Percentiles rank a stretch among this genome's conserved stretches.
Conservation (phyloP, 371 early-diverging fungal species). For the Mucor lusitanicus region DNA sequence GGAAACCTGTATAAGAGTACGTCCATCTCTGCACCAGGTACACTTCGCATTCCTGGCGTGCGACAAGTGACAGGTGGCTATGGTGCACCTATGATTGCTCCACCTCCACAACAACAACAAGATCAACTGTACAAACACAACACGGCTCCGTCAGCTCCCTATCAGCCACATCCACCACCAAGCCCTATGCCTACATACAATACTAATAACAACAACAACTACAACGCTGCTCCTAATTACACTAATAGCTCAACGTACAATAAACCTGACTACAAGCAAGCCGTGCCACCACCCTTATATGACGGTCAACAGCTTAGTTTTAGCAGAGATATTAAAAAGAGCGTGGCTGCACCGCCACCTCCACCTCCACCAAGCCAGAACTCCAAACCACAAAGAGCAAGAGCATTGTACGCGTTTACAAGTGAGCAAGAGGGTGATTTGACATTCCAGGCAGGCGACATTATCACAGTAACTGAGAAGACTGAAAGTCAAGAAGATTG, state of each 20-base stretch:
- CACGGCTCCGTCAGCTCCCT: not conserved
- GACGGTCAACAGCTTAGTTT: slow-evolving; percentile 2
- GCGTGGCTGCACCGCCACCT: slow-evolving; percentile 13
- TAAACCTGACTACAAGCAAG: not conserved
- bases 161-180: not conserved
- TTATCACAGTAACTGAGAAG: slow-evolving; percentile 67
- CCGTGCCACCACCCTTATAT: not conserved
- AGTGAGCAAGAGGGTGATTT: slow-evolving; percentile 75
- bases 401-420: slow-evolving; percentile 73
- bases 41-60: slow-evolving; percentile 25
- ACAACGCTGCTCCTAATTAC: not conserved
- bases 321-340: not conserved
- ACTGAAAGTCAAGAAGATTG: slow-evolving; percentile 74
- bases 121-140: not conserved
- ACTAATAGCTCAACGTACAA: not conserved
- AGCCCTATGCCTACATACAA: slow-evolving; percentile 2
- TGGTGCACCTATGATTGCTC: slow-evolving; percentile 2
- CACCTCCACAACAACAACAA: not conserved
- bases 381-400: slow-evolving; percentile 45
- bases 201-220: not conserved
- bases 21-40: slow-evolving; percentile 23
- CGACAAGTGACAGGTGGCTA: slow-evolving; percentile 1
- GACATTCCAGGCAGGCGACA: slow-evolving; percentile 71
- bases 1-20: slow-evolving; percentile 9
- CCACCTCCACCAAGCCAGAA: slow-evolving; percentile 44